Conservation (phyloP, 1,139 yeast genomes). For the Blastobotrys malaysiensis region DNA sequence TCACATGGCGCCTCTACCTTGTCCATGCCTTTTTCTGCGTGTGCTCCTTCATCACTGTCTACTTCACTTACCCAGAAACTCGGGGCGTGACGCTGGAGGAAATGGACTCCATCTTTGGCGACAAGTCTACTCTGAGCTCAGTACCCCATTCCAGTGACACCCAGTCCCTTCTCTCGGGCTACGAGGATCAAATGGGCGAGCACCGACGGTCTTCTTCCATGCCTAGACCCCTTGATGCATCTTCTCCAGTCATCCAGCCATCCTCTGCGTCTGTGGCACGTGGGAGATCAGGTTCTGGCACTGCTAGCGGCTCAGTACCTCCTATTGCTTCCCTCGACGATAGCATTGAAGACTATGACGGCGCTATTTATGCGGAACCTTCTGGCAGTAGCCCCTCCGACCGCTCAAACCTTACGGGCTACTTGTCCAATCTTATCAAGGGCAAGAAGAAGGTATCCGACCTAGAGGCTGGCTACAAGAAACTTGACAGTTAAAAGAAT, state of each 20-base stretch:
- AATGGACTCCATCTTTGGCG: slow-evolving; percentile 80
- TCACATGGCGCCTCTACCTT: slow-evolving; percentile 75
- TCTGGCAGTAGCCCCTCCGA: neutral
- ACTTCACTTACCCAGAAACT: slow-evolving; percentile 76
- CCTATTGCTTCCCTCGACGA: neutral
- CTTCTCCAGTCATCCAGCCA: slow-evolving; percentile 24
- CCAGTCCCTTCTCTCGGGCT: slow-evolving; percentile 21
- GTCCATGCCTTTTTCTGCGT: slow-evolving; percentile 76
- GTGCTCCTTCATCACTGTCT: slow-evolving; percentile 64
- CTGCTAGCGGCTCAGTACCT: neutral
- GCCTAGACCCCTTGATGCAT: slow-evolving; percentile 7
- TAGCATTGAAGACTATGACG: neutral
- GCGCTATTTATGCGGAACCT: neutral
- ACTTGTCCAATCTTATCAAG: neutral
- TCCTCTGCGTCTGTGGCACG: slow-evolving; percentile 29
- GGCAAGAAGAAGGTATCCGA: neutral
- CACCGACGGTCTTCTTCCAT: slow-evolving; percentile 3
- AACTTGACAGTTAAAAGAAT: neutral
- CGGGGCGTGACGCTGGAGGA: slow-evolving; percentile 85
- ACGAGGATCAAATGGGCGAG: slow-evolving; percentile 14
- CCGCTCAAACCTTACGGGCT: neutral
- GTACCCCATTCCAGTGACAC: slow-evolving; percentile 16
- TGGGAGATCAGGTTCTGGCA: neutral
- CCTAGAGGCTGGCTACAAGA: neutral
- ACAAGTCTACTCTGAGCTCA: slow-evolving; percentile 34